These are phyloP conservation scores for Marsdenia floribunda DNA, from an alignment of 257 asterid genomes.

Conservation along the genomic window DNA sequence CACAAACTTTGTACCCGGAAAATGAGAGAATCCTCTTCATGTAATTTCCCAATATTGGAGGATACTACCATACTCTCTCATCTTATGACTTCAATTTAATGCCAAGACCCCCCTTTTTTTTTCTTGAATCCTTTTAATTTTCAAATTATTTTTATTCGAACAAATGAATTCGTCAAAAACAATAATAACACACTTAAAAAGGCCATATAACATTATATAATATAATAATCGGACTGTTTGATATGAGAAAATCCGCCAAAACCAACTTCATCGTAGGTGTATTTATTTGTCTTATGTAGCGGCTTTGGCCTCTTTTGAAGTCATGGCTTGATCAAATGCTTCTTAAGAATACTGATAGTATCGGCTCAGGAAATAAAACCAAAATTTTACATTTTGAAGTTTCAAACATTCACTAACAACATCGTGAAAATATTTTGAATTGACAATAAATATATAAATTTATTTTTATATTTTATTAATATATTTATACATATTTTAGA, in stretches of 20 bases:
- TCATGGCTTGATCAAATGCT: background rate
- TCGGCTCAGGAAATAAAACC: too few relatives aligned
- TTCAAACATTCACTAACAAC: too few relatives aligned
- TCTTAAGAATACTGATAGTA: background rate
- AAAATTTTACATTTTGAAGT: too few relatives aligned
- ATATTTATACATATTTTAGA: too few relatives aligned
- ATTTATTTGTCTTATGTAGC: background rate
- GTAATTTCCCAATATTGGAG: background rate
- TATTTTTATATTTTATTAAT: too few relatives aligned
- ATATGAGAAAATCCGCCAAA: slow-evolving; percentile 1
- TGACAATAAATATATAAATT: too few relatives aligned
- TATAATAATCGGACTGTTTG: too few relatives aligned
- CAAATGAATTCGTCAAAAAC: too few relatives aligned
- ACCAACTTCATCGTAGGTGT: background rate
- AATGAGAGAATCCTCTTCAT: slow-evolving; percentile 24
- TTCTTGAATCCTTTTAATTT: background rate
- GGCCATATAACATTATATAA: too few relatives aligned
- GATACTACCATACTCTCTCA: background rate
- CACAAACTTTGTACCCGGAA: slow-evolving; percentile 81
- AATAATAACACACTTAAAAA: too few relatives aligned
- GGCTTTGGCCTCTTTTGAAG: background rate
- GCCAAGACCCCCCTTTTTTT: background rate
- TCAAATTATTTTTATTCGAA: too few relatives aligned
- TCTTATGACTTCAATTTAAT: background rate
- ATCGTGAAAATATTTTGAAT: too few relatives aligned